phyloP scores from a whole-genome alignment of 495 filamentous ascomycete genomes.

The Trichoderma erinaceum region DNA sequence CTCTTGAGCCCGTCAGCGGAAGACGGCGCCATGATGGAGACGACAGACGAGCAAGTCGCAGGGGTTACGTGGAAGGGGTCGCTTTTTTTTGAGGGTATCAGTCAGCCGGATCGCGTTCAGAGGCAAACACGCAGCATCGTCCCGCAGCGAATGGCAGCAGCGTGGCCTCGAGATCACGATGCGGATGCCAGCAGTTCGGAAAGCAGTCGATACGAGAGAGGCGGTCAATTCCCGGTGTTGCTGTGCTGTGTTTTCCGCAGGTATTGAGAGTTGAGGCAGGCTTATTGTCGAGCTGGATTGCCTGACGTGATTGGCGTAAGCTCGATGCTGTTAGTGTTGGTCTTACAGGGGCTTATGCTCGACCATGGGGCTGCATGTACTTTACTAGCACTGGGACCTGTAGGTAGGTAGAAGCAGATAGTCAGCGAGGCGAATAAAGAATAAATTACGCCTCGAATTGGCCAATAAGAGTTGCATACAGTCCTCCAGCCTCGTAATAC shows the following conservation, averaged over 20 bases:
- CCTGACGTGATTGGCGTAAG: too few relatives aligned
- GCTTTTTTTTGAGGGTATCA: neutral
- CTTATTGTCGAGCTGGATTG: too few relatives aligned
- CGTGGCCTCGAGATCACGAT: neutral
- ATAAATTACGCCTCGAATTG: too few relatives aligned
- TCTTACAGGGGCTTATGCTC: too few relatives aligned
- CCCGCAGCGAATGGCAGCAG: neutral
- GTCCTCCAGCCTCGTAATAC: too few relatives aligned
- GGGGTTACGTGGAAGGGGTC: neutral
- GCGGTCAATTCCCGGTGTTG: neutral
- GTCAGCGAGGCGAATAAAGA: too few relatives aligned
- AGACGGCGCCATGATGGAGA: neutral
- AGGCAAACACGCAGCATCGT: neutral
- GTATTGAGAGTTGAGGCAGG: neutral
- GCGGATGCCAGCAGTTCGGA: neutral
- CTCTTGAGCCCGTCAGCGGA: neutral
- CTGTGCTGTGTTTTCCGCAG: neutral
- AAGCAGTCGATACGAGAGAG: neutral
- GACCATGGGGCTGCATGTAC: too few relatives aligned
- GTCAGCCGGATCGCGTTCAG: neutral
- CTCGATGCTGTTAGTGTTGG: too few relatives aligned
- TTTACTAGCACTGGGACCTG: too few relatives aligned
- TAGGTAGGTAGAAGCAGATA: too few relatives aligned
- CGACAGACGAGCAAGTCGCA: neutral
- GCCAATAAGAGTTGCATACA: too few relatives aligned